Evolutionary conservation across 169 alveolate genomes (phyloP).

Genomic region (Cryptosporidium andersoni): DNA sequence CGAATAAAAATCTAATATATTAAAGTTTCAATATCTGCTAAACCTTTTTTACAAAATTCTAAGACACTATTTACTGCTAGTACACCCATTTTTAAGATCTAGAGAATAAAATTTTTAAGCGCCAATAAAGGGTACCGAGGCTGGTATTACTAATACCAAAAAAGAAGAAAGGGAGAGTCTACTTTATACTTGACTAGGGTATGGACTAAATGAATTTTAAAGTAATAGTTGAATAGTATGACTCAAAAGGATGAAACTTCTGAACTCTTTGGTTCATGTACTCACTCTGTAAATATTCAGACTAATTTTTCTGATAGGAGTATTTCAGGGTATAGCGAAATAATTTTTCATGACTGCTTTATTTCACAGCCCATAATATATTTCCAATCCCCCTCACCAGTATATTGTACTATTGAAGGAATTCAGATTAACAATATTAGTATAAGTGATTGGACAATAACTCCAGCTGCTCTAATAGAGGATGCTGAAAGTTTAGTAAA

Average conservation of each 20-base stretch:
- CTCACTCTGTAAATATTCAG: slow-evolving; percentile 9
- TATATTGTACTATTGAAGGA: slow-evolving; percentile 22
- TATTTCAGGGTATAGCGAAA: slow-evolving; percentile 23
- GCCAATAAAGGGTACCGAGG: too few species aligned
- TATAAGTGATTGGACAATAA: slow-evolving; percentile 39
- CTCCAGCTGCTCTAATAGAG: slow-evolving; percentile 33
- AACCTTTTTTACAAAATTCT: too few species aligned
- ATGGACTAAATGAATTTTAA: too few species aligned
- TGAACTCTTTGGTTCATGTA: slow-evolving; percentile 5
- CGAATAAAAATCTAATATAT: too few species aligned
- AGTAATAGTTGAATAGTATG: not conserved
- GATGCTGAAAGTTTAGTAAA: slow-evolving; percentile 38
- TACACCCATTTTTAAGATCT: too few species aligned
- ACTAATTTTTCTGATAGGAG: not conserved
- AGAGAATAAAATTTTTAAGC: too few species aligned
- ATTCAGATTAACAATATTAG: slow-evolving; percentile 12
- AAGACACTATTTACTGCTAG: too few species aligned
- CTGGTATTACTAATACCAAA: too few species aligned
- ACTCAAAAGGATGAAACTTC: not conserved
- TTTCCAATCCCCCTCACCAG: slow-evolving; percentile 49
- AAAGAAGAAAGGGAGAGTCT: too few species aligned
- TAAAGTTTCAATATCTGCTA: too few species aligned
- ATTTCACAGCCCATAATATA: not conserved
- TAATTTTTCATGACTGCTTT: slow-evolving; percentile 3
- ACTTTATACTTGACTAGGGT: too few species aligned